Conservation (phyloP, 2,329 filamentous ascomycete species). For the Trichoderma sp. region DNA sequence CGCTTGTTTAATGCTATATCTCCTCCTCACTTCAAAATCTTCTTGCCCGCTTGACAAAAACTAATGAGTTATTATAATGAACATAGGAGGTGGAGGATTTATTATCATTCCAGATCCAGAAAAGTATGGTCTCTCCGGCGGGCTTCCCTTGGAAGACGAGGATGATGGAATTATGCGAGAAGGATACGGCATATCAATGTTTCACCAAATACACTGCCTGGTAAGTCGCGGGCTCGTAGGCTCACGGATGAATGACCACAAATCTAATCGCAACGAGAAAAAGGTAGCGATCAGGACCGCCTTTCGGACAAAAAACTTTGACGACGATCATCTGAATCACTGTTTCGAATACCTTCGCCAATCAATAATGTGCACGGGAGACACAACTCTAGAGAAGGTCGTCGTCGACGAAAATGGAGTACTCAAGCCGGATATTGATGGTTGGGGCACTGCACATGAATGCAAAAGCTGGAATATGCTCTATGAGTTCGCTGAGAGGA, state of each 20-base stretch:
- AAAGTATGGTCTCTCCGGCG: not conserved
- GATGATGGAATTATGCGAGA: not conserved
- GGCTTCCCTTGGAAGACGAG: constrained; percentile 44
- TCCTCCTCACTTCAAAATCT: not conserved
- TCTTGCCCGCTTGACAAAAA: not conserved
- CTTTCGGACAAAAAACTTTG: not conserved
- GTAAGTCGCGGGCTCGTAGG: constrained; percentile 52
- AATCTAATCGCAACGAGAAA: not conserved
- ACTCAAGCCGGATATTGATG: not conserved
- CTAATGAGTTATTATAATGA: not conserved
- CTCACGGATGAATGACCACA: not conserved
- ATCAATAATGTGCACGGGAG: not conserved
- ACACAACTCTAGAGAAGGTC: not conserved
- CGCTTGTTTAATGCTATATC: not conserved
- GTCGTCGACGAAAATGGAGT: not conserved
- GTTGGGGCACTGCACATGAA: not conserved
- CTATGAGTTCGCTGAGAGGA: not conserved
- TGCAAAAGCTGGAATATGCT: not conserved
- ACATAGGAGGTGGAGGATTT: not conserved
- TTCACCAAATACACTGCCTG: not conserved
- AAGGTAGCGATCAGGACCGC: not conserved
- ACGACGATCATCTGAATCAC: not conserved
- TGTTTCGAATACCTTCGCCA: not conserved
- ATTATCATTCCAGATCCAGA: not conserved
- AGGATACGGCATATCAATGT: not conserved